These are phyloP conservation scores for Gracilaria domingensis DNA, from an alignment of 23 red algal genomes.

Conservation along the genomic window DNA sequence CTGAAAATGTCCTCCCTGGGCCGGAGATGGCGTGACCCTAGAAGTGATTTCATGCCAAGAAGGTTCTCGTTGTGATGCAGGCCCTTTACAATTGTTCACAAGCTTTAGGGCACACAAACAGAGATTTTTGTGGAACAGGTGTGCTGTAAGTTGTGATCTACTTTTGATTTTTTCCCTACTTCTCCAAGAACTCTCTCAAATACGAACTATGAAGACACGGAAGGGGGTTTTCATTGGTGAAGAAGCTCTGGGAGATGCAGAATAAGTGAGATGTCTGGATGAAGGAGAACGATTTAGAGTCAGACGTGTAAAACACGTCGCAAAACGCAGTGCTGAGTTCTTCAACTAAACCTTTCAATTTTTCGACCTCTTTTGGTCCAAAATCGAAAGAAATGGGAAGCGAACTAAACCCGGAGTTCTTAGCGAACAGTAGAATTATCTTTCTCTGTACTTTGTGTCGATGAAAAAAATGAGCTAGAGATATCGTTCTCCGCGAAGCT, in stretches of 20 bases:
- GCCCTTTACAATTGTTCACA: too few relatives aligned
- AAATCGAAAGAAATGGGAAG: background rate
- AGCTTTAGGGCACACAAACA: background rate
- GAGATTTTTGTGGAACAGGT: constrained; percentile 3
- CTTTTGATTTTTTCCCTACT: background rate
- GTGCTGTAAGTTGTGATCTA: background rate
- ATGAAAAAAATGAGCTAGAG: background rate
- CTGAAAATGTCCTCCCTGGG: too few relatives aligned
- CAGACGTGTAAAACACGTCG: background rate
- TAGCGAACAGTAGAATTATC: background rate
- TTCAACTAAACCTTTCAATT: background rate
- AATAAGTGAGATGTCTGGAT: background rate
- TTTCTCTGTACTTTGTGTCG: background rate
- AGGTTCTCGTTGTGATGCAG: too few relatives aligned
- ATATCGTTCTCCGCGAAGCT: background rate
- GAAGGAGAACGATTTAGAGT: background rate
- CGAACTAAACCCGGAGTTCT: background rate
- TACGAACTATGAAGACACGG: background rate
- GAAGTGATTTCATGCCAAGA: too few relatives aligned
- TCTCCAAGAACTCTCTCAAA: background rate
- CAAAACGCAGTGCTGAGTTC: background rate
- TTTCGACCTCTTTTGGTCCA: background rate
- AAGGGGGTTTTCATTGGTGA: background rate
- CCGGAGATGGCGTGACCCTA: too few relatives aligned
- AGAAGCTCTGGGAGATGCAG: background rate